Conservation (phyloP, 495 filamentous ascomycete species). For the Hypoxylon lienhwacheense region DNA sequence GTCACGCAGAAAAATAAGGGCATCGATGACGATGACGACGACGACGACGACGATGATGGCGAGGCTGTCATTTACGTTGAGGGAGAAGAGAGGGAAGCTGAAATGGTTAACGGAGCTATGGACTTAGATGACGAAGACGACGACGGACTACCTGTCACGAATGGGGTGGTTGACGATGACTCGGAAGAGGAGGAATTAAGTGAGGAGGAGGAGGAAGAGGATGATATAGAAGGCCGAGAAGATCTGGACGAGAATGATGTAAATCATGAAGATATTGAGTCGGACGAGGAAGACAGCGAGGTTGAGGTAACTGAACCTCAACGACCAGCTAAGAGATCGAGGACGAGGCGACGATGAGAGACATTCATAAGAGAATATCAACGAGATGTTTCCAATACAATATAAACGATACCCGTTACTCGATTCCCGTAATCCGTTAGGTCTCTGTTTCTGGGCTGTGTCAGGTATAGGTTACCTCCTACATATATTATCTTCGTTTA, state of each 20-base stretch:
- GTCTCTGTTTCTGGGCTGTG: not conserved
- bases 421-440: not conserved
- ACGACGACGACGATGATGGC: conserved; percentile 65
- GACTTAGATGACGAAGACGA: conserved; percentile 39
- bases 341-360: conserved; percentile 36
- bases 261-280: conserved; percentile 48
- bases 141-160: conserved; percentile 39
- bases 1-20: conserved; percentile 51
- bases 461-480: not conserved
- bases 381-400: conserved; percentile 21
- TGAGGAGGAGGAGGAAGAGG: conserved; percentile 44
- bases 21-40: conserved; percentile 60
- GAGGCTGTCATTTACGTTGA: conserved; percentile 87
- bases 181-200: conserved; percentile 47
- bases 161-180: conserved; percentile 43
- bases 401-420: conserved; percentile 32
- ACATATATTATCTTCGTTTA: not conserved
- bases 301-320: conserved; percentile 38
- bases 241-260: conserved; percentile 50
- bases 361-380: conserved; percentile 4
- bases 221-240: conserved; percentile 43
- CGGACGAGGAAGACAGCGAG: conserved; percentile 49
- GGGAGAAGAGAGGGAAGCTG: conserved; percentile 62
- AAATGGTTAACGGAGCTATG: conserved; percentile 47
- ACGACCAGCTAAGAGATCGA: conserved; percentile 41